A percentile compares a stretch with the other conserved stretches of the same genome.
Evolutionary conservation across 495 filamentous ascomycete genomes (phyloP).

Genomic region (Annulohypoxylon moriforme): DNA sequence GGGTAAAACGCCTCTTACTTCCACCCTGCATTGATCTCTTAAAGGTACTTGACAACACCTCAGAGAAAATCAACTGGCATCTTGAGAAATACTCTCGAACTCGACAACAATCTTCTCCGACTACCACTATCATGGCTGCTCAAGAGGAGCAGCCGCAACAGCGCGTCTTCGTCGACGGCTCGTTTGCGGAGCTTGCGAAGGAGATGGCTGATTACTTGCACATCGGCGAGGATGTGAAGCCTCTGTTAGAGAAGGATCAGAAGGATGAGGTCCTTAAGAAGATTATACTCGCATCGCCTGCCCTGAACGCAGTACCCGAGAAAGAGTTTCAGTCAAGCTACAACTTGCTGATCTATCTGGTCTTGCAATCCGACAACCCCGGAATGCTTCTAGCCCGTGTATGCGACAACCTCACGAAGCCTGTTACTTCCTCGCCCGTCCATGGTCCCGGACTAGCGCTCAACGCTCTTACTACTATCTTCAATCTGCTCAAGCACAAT

Average conservation of each 20-base stretch:
- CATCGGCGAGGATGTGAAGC: slow-evolving; percentile 74
- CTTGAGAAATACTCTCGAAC: neutral
- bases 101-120: neutral
- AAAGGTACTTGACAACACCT: neutral
- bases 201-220: slow-evolving; percentile 89
- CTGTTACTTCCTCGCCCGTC: slow-evolving; percentile 83
- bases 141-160: slow-evolving; percentile 32
- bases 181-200: slow-evolving; percentile 85
- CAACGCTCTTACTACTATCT: slow-evolving; percentile 90
- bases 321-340: slow-evolving; percentile 95
- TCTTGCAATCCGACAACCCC: slow-evolving; percentile 82
- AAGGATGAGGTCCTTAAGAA: slow-evolving; percentile 89
- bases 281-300: slow-evolving; percentile 77
- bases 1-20: too few species aligned
- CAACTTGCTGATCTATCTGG: slow-evolving; percentile 93
- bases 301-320: slow-evolving; percentile 85
- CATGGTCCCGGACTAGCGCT: slow-evolving; percentile 88
- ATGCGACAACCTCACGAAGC: slow-evolving; percentile 86
- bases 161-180: slow-evolving; percentile 86
- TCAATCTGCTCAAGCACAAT: slow-evolving; percentile 85
- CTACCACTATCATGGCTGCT: neutral
- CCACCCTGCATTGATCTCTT: too few species aligned
- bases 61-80: neutral
- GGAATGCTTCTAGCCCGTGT: slow-evolving; percentile 87
- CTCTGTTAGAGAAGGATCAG: slow-evolving; percentile 75